Percentiles rank a stretch among this genome's conserved stretches.
Evolutionary conservation across 2,329 filamentous ascomycete species (phyloP).

Genomic region (Aspergillus puulaauensis): DNA sequence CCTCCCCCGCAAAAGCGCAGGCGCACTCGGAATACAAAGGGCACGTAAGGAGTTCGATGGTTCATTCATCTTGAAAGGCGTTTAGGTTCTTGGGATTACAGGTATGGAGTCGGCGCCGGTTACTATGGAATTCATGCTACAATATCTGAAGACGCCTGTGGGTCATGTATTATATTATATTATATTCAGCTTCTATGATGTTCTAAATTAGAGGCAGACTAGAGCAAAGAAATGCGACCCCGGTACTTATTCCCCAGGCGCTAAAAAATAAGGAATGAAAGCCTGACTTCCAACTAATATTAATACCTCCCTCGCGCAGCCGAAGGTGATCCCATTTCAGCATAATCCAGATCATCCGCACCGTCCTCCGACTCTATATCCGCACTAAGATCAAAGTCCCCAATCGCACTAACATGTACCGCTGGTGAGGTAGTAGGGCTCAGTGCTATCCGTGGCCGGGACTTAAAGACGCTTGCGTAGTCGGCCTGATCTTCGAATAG

Average conservation of each 20-base stretch:
- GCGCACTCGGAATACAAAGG: slow-evolving; percentile 21
- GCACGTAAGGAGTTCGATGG: background rate
- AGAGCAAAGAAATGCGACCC: background rate
- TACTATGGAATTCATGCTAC: background rate
- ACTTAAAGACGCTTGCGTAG: slow-evolving; percentile 81
- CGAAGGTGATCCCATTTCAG: slow-evolving; percentile 24
- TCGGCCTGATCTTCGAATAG: slow-evolving; percentile 71
- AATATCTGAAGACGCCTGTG: background rate
- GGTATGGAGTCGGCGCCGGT: too few species aligned
- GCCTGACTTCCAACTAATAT: background rate
- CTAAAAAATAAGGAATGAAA: background rate
- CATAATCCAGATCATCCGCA: slow-evolving; percentile 21
- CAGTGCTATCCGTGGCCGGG: slow-evolving; percentile 73
- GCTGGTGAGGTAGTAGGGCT: slow-evolving; percentile 61
- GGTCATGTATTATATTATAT: background rate
- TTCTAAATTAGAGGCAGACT: background rate
- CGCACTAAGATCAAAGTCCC: slow-evolving; percentile 23
- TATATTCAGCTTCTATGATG: background rate
- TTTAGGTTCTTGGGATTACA: background rate
- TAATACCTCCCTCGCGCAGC: slow-evolving; percentile 14
- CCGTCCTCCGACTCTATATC: slow-evolving; percentile 15
- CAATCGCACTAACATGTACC: slow-evolving; percentile 34
- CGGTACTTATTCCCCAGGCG: background rate
- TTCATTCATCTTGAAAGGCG: background rate
- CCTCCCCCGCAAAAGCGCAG: slow-evolving; percentile 22